These are phyloP conservation scores for Suillus ampliporus DNA, from an alignment of 768 basidiomycete species.

Conservation along the genomic window DNA sequence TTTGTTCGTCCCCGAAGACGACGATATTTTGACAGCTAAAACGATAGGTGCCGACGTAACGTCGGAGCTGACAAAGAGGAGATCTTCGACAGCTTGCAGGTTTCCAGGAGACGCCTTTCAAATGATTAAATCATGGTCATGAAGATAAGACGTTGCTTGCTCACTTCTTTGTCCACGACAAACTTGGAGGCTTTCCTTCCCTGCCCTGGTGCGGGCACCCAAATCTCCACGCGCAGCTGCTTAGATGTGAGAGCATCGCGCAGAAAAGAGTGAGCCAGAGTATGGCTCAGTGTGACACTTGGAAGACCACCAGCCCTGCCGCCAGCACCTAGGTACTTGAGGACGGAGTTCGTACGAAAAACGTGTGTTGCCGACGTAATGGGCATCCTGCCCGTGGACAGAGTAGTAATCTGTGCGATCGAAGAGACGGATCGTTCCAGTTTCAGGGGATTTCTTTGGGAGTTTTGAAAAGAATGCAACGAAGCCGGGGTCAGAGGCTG, in stretches of 20 bases:
- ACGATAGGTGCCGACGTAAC: slow-evolving; percentile 85
- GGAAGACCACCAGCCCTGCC: slow-evolving; percentile 67
- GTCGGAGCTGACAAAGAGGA: slow-evolving; percentile 84
- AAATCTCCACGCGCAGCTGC: slow-evolving; percentile 94
- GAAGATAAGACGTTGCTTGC: slow-evolving; percentile 17
- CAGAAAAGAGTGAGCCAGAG: slow-evolving; percentile 80
- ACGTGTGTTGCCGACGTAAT: slow-evolving; percentile 85
- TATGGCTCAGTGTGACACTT: slow-evolving; percentile 76
- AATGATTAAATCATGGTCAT: slow-evolving; percentile 27
- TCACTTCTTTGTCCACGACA: slow-evolving; percentile 78
- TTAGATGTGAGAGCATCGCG: slow-evolving; percentile 89
- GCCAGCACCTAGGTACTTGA: slow-evolving; percentile 85
- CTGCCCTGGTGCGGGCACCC: slow-evolving; percentile 73
- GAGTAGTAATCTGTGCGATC: slow-evolving; percentile 84
- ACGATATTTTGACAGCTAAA: slow-evolving; percentile 82
- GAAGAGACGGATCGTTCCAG: slow-evolving; percentile 88
- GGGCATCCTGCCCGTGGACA: slow-evolving; percentile 88
- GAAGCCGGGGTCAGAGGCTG: slow-evolving; percentile 79
- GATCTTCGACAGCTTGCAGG: slow-evolving; percentile 75
- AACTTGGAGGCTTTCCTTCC: slow-evolving; percentile 81
- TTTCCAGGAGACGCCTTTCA: slow-evolving; percentile 77
- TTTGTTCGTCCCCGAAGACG: slow-evolving; percentile 53
- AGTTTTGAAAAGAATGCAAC: slow-evolving; percentile 69
- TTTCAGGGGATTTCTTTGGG: slow-evolving; percentile 69
- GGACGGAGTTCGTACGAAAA: slow-evolving; percentile 87